Conservation (phyloP, 169 alveolate species). For the Toxoplasma gondii region DNA sequence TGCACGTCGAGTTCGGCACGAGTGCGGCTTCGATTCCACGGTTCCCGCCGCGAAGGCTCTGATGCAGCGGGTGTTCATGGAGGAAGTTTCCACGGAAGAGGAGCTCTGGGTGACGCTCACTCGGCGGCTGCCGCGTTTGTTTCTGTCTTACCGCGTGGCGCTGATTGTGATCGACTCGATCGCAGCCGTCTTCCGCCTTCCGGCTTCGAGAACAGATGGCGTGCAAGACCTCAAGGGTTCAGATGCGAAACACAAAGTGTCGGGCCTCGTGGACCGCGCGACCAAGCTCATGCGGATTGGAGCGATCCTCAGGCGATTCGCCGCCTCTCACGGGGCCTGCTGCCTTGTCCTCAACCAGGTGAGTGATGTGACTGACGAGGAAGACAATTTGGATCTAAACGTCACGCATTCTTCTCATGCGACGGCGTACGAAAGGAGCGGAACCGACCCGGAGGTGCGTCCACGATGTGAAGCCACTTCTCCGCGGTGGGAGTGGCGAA, state of each 20-base stretch:
- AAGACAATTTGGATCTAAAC: background rate
- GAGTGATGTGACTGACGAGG: background rate
- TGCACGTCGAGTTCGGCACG: background rate
- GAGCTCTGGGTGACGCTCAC: background rate
- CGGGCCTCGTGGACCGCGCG: constrained; percentile 20
- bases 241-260: background rate
- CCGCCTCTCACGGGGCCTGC: background rate
- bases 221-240: background rate
- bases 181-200: constrained; percentile 38
- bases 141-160: constrained; percentile 19
- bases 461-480: background rate
- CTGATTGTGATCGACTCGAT: constrained; percentile 50
- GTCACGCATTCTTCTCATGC: background rate
- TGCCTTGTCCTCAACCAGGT: constrained; percentile 52
- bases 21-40: background rate
- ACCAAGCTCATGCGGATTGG: constrained; percentile 44
- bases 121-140: constrained; percentile 11
- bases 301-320: constrained; percentile 13
- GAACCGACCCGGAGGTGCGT: background rate
- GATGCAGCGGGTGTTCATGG: constrained; percentile 43
- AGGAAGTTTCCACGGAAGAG: constrained; percentile 24
- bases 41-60: background rate
- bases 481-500: background rate
- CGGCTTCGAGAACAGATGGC: background rate
- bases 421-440: background rate